Percentiles rank a stretch among this genome's conserved stretches.
Conservation (phyloP, 2,329 filamentous ascomycete species). For the Colletotrichum lentis region DNA sequence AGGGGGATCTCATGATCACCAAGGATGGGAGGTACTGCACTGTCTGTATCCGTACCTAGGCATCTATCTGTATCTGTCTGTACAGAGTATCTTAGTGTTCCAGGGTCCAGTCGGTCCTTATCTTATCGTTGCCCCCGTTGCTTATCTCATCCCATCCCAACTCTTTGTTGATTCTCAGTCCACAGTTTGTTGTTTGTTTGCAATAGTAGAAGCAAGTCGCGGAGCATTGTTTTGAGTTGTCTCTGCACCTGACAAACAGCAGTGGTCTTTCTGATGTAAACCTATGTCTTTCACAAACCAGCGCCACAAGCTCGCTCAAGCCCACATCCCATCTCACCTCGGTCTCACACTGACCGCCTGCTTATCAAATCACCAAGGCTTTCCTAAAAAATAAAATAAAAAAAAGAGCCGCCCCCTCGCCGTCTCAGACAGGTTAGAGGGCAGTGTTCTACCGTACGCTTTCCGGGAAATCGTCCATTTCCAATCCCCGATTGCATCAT, state of each 20-base stretch:
- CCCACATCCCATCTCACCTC: not conserved
- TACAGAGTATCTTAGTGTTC: no score
- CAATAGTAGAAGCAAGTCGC: not conserved
- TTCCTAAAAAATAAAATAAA: no score
- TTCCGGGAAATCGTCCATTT: not conserved
- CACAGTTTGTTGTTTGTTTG: no score
- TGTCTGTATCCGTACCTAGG: no score
- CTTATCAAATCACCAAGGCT: not conserved
- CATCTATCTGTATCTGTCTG: no score
- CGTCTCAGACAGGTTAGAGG: not conserved
- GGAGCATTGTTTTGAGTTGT: not conserved
- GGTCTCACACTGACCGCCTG: not conserved
- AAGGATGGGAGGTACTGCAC: not conserved
- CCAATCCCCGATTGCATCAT: slow-evolving; percentile 35
- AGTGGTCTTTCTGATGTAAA: not conserved
- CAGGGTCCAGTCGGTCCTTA: not conserved
- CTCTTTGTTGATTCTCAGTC: no score
- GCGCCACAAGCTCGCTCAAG: not conserved
- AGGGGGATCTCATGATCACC: not conserved
- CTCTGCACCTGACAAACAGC: not conserved
- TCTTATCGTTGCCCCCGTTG: not conserved
- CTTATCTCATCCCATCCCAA: not conserved
- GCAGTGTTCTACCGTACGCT: slow-evolving; percentile 11
- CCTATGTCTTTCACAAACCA: no score
- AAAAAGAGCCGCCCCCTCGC: not conserved